Evolutionary conservation across 192 early-diverging fungal genomes (phyloP).

Genomic region (Thamnidium elegans): DNA sequence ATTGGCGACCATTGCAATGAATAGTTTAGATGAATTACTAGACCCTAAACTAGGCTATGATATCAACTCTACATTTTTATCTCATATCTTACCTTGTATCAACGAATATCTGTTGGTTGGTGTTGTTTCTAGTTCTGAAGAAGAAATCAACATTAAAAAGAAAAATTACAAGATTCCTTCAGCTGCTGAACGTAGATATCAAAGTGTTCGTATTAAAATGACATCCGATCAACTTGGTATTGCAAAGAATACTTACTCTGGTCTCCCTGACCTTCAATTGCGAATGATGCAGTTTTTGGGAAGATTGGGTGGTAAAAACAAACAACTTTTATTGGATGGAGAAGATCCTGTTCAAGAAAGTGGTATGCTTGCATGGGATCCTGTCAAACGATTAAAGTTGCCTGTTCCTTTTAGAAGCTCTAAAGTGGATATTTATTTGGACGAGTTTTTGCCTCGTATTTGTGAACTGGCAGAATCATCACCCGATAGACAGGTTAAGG

Average conservation of each 20-base stretch:
- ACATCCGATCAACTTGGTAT: constrained; percentile 12
- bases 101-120: constrained; percentile 66
- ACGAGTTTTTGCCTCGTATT: constrained; percentile 75
- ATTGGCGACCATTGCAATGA: constrained; percentile 58
- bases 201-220: neutral
- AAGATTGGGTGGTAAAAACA: constrained; percentile 58
- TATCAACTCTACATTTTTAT: constrained; percentile 16
- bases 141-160: neutral
- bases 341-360: neutral
- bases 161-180: constrained; percentile 3
- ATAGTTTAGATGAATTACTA: constrained; percentile 59
- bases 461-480: constrained; percentile 72
- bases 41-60: constrained; percentile 14
- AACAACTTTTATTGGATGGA: constrained; percentile 30
- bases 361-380: constrained; percentile 65
- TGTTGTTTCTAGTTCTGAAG: constrained; percentile 20
- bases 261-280: constrained; percentile 47
- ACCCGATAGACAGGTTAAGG: constrained; percentile 70
- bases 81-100: constrained; percentile 55
- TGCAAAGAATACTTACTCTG: neutral
- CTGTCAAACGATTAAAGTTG: constrained; percentile 54
- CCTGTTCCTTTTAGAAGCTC: constrained; percentile 67
- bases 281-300: constrained; percentile 64
- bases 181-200: neutral
- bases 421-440: constrained; percentile 65